Conservation (phyloP, 192 early-diverging fungal species). For the Coemansia sp. region DNA sequence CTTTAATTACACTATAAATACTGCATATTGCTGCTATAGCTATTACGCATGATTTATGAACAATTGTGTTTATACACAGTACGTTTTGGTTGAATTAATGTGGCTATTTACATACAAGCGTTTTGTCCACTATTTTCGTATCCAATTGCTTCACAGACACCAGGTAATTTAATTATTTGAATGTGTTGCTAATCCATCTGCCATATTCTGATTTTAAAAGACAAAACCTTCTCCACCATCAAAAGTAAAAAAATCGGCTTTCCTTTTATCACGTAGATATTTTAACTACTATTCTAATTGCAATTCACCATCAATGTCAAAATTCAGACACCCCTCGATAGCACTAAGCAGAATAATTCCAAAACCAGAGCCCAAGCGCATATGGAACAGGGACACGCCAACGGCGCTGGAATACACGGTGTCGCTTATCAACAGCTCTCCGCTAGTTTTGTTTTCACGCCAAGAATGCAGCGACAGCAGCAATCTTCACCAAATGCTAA, state of each 20-base stretch:
- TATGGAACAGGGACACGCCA: conserved; percentile 30
- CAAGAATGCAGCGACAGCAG: conserved; percentile 21
- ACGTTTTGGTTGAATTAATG: too few relatives aligned
- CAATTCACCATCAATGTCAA: conserved; percentile 13
- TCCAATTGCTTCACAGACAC: too few relatives aligned
- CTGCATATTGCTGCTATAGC: too few relatives aligned
- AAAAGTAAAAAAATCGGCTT: too few relatives aligned
- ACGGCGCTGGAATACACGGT: conserved; percentile 35
- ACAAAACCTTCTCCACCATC: too few relatives aligned
- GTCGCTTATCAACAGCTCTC: conserved; percentile 37
- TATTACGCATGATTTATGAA: too few relatives aligned
- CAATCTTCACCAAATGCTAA: conserved; percentile 12
- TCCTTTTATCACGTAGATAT: neutral
- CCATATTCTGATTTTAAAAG: neutral
- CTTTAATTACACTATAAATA: too few relatives aligned
- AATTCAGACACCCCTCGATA: conserved; percentile 27
- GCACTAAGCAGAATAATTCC: conserved; percentile 40
- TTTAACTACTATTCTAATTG: neutral
- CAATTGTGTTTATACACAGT: too few relatives aligned
- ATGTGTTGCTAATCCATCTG: neutral
- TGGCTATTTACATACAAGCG: too few relatives aligned
- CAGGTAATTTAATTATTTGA: neutral
- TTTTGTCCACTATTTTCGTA: too few relatives aligned
- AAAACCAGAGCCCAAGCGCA: conserved; percentile 14
- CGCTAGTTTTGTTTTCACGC: conserved; percentile 38